Evolutionary conservation across 768 basidiomycete genomes (phyloP), one percentile per base, ranked within the genome.

Genomic region (Leccinum ochraceum): DNA sequence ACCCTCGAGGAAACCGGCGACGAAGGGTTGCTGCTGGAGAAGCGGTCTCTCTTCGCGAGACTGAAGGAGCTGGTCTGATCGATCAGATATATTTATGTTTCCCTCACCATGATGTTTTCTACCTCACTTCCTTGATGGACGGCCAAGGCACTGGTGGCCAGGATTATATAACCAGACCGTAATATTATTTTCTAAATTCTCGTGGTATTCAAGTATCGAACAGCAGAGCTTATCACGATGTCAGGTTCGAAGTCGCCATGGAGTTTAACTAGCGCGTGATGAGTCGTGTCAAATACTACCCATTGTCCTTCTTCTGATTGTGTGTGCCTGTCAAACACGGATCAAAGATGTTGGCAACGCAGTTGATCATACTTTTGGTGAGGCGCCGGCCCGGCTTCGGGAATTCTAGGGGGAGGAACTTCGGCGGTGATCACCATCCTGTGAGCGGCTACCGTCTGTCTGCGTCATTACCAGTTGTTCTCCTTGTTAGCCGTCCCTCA

Each of bases 1-100:
- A 81, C 83, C 0, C 53, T 85, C 34, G 87, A 89, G 72, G 88
- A 90, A 74, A 90, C 89, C 0, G 89, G 88, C 11, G 69, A 70
- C 17, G 69, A 70, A 44, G 59, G 46, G 30, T 28, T 70, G 1
- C 51, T 69, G 16, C 2, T 20, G n/a, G 64, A 62, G 34, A 67
- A 66, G 39, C 7, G 14, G 11, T 62, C 67, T n/a, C 9, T 54
- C 16, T 3, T 16, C 28, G 37, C 37, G 26, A 58, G 3, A 16
- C 9, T 62, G 54, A 46, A 37, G 48, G 60, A 64, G 20, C 1
- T 64, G 1, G 49, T 67, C 26, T 67, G 56, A 67, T 20, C n/a
- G n/a, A 20, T 20, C 44, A 6, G 10, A 6, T 5, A 46, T 46
- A 46, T 46, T 6, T 11, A 4, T 44, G 2, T 46, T 20, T 46